Percentiles rank a stretch among this genome's conserved stretches.
These are phyloP conservation scores for Gossypium schwendimanii DNA, from an alignment of 441 rosid species.

Conservation along the genomic window DNA sequence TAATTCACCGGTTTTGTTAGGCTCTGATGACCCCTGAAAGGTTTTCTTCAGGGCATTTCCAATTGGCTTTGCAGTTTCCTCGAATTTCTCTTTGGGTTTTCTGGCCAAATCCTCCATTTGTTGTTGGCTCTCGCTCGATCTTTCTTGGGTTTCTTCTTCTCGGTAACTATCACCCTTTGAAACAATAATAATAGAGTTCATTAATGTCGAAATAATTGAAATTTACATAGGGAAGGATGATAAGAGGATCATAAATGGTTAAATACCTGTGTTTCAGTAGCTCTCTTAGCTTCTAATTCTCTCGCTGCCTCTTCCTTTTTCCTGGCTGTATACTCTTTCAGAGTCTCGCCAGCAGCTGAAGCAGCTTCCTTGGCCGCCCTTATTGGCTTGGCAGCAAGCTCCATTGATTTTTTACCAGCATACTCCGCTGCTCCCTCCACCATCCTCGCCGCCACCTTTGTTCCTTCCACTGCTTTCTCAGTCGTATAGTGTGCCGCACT, in stretches of 20 bases:
- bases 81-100: background rate
- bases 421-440: slow-evolving; percentile 34
- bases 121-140: background rate
- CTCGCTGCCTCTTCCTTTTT: slow-evolving; percentile 59
- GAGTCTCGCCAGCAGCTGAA: slow-evolving; percentile 37
- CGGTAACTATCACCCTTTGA: background rate
- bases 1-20: background rate
- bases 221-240: background rate
- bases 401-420: slow-evolving; percentile 44
- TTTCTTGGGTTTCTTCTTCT: background rate
- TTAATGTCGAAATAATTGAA: background rate
- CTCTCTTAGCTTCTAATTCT: slow-evolving; percentile 26
- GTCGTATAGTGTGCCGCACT: slow-evolving; percentile 60
- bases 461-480: slow-evolving; percentile 60
- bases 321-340: slow-evolving; percentile 52
- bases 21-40: slow-evolving; percentile 2
- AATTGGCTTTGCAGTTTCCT: background rate
- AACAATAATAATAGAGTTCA: background rate
- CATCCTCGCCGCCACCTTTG: slow-evolving; percentile 33
- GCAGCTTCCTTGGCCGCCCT: slow-evolving; percentile 52
- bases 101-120: background rate
- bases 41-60: background rate
- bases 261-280: slow-evolving; percentile 24
- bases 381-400: slow-evolving; percentile 51
- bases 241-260: background rate